phyloP scores from a whole-genome alignment of 179 eudicot species.

The Heliamphora pulchella region DNA sequence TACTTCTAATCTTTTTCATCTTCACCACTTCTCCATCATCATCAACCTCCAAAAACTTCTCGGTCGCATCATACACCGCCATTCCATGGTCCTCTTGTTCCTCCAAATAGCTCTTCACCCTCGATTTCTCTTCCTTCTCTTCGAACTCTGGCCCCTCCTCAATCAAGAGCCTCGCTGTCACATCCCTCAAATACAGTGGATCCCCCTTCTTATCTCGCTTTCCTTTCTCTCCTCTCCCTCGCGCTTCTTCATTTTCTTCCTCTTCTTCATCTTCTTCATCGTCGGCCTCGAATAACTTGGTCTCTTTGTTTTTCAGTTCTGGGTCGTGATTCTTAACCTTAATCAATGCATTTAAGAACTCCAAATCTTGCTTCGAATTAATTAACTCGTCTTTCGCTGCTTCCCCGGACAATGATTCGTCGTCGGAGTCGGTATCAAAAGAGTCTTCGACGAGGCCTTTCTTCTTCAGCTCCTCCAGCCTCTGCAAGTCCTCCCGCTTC shows the following conservation, averaged over 20 bases:
- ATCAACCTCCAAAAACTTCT: conserved; percentile 30
- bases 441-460: conserved; percentile 42
- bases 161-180: conserved; percentile 61
- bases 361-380: conserved; percentile 27
- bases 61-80: conserved; percentile 32
- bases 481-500: conserved; percentile 71
- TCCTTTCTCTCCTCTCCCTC: conserved; percentile 19
- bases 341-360: conserved; percentile 47
- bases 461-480: conserved; percentile 59
- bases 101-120: conserved; percentile 36
- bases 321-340: conserved; percentile 72
- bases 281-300: conserved; percentile 49
- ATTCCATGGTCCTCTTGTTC: conserved; percentile 51
- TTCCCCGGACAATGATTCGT: conserved; percentile 33
- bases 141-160: conserved; percentile 66
- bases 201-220: conserved; percentile 27
- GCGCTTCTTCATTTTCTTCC: conserved; percentile 14
- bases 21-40: conserved; percentile 51
- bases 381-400: conserved; percentile 21
- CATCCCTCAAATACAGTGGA: conserved; percentile 77
- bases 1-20: conserved; percentile 23
- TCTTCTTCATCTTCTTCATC: conserved; percentile 28
- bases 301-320: conserved; percentile 37
- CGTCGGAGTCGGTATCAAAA: conserved; percentile 36
- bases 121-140: conserved; percentile 22